A percentile compares a stretch with the other conserved stretches of the same genome.
These are phyloP conservation scores for Phytophthora capsici DNA, from an alignment of 352 stramenopile species.

Conservation along the genomic window DNA sequence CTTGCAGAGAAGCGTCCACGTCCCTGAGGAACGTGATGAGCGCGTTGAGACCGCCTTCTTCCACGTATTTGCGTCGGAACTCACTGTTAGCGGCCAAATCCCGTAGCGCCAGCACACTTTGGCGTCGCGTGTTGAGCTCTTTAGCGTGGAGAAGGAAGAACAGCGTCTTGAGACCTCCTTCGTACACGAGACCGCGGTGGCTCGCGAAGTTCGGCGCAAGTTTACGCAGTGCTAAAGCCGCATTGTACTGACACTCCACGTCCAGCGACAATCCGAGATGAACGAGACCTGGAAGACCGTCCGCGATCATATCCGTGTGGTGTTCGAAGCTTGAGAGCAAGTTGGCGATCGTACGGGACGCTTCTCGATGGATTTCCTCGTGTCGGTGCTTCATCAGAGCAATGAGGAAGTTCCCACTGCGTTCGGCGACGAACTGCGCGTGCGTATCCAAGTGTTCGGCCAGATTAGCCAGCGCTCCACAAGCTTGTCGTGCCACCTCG, in stretches of 20 bases:
- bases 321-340: constrained; percentile 93
- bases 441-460: constrained; percentile 95
- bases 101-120: constrained; percentile 89
- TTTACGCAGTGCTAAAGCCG: constrained; percentile 94
- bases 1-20: constrained; percentile 89
- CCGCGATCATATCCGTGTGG: constrained; percentile 91
- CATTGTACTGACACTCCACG: constrained; percentile 95
- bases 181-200: constrained; percentile 87
- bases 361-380: constrained; percentile 95
- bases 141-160: constrained; percentile 91
- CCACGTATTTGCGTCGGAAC: constrained; percentile 86
- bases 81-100: constrained; percentile 91
- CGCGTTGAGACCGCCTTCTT: constrained; percentile 86
- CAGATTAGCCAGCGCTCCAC: constrained; percentile 94
- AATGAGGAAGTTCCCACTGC: constrained; percentile 77
- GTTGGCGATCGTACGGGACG: constrained; percentile 93
- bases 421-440: constrained; percentile 78
- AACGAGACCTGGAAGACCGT: constrained; percentile 92
- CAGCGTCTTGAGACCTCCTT: constrained; percentile 91
- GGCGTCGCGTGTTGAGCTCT: constrained; percentile 93
- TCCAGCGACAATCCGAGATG: constrained; percentile 91
- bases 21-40: constrained; percentile 91
- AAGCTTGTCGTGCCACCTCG: constrained; percentile 92
- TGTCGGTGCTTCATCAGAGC: constrained; percentile 84
- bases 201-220: constrained; percentile 92